These are phyloP conservation scores for Sonneratia alba DNA, from an alignment of 345 rosid species.

Conservation along the genomic window DNA sequence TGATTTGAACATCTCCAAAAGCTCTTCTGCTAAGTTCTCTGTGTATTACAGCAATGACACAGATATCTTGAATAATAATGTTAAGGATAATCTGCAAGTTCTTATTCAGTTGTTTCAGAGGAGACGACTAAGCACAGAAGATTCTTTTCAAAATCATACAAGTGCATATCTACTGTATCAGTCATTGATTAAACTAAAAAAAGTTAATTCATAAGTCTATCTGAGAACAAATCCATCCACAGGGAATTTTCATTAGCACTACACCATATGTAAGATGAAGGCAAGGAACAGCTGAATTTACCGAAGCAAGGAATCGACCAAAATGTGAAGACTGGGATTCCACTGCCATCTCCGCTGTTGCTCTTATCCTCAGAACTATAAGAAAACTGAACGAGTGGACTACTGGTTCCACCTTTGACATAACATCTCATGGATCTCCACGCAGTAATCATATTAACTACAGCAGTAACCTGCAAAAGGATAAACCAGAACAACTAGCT, in stretches of 20 bases:
- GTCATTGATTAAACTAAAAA: not conserved
- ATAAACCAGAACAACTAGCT: not conserved
- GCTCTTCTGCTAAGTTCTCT: constrained; percentile 71
- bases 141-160: not conserved
- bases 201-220: not conserved
- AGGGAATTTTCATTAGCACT: not conserved
- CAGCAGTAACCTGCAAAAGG: constrained; percentile 41
- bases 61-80: not conserved
- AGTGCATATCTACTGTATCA: not conserved
- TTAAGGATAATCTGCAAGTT: not conserved
- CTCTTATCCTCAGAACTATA: constrained; percentile 29
- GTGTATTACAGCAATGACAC: constrained; percentile 9
- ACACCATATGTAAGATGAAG: not conserved
- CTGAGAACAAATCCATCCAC: not conserved
- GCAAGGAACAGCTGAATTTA: constrained; percentile 16
- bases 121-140: not conserved
- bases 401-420: constrained; percentile 30
- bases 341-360: constrained; percentile 73
- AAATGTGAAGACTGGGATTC: constrained; percentile 55
- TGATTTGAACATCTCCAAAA: constrained; percentile 59
- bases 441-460: constrained; percentile 47
- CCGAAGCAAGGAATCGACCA: constrained; percentile 52
- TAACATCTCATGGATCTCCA: constrained; percentile 63
- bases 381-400: constrained; percentile 60
- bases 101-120: not conserved